phyloP scores from a whole-genome alignment of 495 filamentous ascomycete species.

The Staphylotrichum longicolle region DNA sequence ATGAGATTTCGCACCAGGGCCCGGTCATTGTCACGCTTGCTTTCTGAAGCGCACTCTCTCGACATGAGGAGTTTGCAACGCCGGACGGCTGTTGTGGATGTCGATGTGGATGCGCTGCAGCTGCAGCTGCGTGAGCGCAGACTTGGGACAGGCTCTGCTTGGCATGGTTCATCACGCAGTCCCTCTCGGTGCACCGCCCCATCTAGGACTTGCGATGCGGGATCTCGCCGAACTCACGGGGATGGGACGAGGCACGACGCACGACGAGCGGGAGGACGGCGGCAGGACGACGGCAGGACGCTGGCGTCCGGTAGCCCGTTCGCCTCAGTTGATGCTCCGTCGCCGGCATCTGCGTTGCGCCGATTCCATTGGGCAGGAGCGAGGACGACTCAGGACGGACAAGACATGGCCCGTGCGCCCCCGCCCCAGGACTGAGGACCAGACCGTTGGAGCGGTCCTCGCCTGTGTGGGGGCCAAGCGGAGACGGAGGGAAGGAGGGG shows the following conservation, averaged over 20 bases:
- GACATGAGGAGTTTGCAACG: too few species aligned
- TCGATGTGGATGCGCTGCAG: too few species aligned
- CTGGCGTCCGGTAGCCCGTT: not conserved
- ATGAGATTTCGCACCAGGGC: not conserved
- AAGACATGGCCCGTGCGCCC: conserved; percentile 16
- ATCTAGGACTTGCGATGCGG: not conserved
- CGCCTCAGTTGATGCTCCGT: conserved; percentile 8
- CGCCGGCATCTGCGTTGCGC: not conserved
- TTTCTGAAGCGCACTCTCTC: too few species aligned
- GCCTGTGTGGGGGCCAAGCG: conserved; percentile 4
- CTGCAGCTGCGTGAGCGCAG: too few species aligned
- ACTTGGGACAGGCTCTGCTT: too few species aligned
- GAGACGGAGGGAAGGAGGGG: not conserved
- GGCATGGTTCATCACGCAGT: too few species aligned
- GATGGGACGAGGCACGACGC: not conserved
- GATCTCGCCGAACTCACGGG: not conserved
- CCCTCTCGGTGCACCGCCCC: not conserved
- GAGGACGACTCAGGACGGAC: not conserved
- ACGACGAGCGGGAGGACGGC: conserved; percentile 13
- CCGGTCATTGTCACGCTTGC: not conserved
- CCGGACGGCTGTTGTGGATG: too few species aligned
- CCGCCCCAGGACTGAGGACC: conserved; percentile 10
- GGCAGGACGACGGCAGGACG: conserved; percentile 12
- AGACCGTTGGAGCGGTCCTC: conserved; percentile 16
- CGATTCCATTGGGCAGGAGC: conserved; percentile 5